Evolutionary conservation across 208 protist genomes (phyloP), one percentile per base, ranked within the genome.

Genomic region (Trypanosoma vivax): DNA sequence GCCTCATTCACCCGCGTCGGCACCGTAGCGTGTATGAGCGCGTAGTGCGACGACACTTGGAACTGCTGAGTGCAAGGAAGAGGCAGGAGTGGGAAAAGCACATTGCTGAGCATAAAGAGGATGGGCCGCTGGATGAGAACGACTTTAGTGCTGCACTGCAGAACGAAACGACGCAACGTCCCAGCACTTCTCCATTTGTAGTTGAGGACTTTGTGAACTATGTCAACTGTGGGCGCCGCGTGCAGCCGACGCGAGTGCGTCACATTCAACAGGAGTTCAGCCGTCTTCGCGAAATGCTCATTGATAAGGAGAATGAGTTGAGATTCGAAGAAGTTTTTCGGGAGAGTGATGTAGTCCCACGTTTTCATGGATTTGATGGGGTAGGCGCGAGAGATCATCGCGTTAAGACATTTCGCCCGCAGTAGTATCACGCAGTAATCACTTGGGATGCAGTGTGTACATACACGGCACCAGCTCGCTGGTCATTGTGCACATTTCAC

Each of bases 171-270:
- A 53, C 72, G 13, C 83, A 95, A 57, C 80, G 84, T 1, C 38
- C 60, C 1, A 54, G 63, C 11, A 63, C 72, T 25, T 71, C 67
- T 7, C 70, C 82, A 5, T 95, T 79, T 50, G 75, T 90, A 0
- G 83, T 92, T 31, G 83, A 95, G 58, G 88, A 95, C 45, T 92
- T 89, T 59, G 88, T 90, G 23, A 95, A 92, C 50, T 90, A 86
- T 49, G 76, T 95, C 18, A 95, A 95, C 63, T 86, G 77, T 28
- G 88, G 83, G 0, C 78, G 88, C 2, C 75, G 88, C 27, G 84
- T 87, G 38, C 59, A 66, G 21, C 14, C 53, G 2, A 51, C 70
- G 6, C 60, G 82, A 0, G 67, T 76, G 35, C 47, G 53, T 5
- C 83, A 92, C 39, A 50, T 79, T 7, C 50, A 70, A 27, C 51